Base-by-base conservation (phyloP, 331 rosid species). In the Phaseolus coccineus region DNA sequence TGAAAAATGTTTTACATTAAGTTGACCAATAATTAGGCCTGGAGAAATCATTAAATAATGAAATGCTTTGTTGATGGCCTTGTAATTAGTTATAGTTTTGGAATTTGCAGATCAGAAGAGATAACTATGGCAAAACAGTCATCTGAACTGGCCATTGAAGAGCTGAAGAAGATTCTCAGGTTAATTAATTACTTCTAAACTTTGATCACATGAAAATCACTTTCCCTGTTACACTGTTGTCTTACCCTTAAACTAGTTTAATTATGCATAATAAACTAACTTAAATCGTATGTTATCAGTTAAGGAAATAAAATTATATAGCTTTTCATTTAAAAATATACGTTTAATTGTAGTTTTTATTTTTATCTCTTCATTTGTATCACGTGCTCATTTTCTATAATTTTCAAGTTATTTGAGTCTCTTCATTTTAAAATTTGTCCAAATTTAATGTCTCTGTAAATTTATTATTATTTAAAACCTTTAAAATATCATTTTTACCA, bases 81-180 rank as follows among this genome's bases (percentile, higher is more conserved):
- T 48, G 3, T 67, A 28, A 15, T 68, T 59, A 22, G 35, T 31
- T 46, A n/a, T 71, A 39, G 7, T 73, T 74, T 77, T 69, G 50
- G 33, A 74, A 73, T 69, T 35, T 76, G 77, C 84, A 82, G 81
- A 81, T 67, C 72, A 67, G 14, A 61, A 76, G 13, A 22, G 39
- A 47, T 37, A 52, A 56, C 73, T 3, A 84, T 85, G 88, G 73
- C 84, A 44, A 73, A 48, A 39, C 80, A 71, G 5, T 77, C 88
- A 52, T 57, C 77, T 57, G 78, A 85, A 64, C 6, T 69, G 59
- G 91, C 88, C 50, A 80, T 82, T 37, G 82, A 80, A 80, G 82
- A 78, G 25, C 82, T 85, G 55, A 80, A 77, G 82, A 58, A 77
- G 30, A 81, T 87, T 57, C 80, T 82, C 82, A 82, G 85, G 91